These are phyloP conservation scores for Cutaneotrichosporon cavernicola DNA, from an alignment of 1,284 basidiomycete genomes.

Conservation along the genomic window DNA sequence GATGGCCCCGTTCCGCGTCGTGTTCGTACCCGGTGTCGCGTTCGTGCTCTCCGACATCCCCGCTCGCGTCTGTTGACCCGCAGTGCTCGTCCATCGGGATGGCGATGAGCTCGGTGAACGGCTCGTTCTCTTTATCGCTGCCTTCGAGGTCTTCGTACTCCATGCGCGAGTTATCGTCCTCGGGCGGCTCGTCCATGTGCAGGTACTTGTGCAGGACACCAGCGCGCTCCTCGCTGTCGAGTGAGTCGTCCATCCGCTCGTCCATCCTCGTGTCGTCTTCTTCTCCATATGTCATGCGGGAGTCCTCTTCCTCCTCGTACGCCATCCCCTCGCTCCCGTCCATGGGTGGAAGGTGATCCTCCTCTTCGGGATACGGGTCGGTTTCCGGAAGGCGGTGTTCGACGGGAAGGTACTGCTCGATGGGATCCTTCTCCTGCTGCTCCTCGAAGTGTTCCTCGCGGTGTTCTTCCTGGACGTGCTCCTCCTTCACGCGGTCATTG, in stretches of 20 bases:
- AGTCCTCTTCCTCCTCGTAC: background rate
- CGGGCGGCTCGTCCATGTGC: background rate
- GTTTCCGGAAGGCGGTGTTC: background rate
- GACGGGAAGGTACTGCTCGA: background rate
- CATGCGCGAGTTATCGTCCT: background rate
- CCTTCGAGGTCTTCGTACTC: conserved; percentile 27
- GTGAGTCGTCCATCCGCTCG: background rate
- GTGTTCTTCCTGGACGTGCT: background rate
- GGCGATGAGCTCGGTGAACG: conserved; percentile 26
- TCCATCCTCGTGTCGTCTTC: background rate
- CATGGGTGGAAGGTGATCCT: background rate
- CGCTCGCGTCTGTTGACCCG: background rate
- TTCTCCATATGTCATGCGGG: background rate
- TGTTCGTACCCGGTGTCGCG: background rate
- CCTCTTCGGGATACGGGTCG: background rate
- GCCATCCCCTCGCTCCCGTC: background rate
- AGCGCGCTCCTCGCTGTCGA: no score
- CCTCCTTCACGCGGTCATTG: background rate
- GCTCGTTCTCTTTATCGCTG: conserved; percentile 22
- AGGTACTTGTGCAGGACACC: no score
- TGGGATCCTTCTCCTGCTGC: background rate
- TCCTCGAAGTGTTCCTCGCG: background rate
- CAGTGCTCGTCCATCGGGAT: background rate
- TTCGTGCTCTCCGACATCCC: no score
- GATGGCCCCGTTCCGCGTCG: background rate